phyloP scores from a whole-genome alignment of 2,329 filamentous ascomycete genomes.

The Rhynchosporium secalis region DNA sequence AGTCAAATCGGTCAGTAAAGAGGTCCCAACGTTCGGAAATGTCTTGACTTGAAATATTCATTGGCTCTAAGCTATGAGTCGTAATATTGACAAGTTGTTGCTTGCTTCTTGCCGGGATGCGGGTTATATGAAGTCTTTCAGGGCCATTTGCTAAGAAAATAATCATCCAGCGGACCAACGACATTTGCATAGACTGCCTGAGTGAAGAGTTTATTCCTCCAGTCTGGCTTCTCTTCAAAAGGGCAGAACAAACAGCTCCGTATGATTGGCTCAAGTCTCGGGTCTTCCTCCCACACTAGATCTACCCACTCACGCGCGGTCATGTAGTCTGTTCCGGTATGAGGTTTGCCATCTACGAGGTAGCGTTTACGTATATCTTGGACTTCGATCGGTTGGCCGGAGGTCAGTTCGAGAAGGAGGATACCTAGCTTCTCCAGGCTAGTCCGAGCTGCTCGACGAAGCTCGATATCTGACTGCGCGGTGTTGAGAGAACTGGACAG shows the following conservation, averaged over 20 bases:
- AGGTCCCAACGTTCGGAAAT: no score
- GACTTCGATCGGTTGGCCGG: slow-evolving; percentile 31
- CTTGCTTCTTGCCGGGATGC: neutral
- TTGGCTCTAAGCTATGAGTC: neutral
- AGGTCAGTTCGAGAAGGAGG: slow-evolving; percentile 35
- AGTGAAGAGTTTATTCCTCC: slow-evolving; percentile 28
- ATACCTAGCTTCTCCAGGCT: slow-evolving; percentile 30
- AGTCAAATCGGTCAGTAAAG: no score
- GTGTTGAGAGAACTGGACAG: neutral
- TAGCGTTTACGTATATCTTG: slow-evolving; percentile 23
- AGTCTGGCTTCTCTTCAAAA: slow-evolving; percentile 31
- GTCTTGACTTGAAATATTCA: no score
- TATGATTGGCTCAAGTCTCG: slow-evolving; percentile 26
- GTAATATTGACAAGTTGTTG: neutral
- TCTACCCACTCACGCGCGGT: slow-evolving; percentile 31
- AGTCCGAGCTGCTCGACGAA: slow-evolving; percentile 19
- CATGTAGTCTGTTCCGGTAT: slow-evolving; percentile 26
- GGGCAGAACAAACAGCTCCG: slow-evolving; percentile 28
- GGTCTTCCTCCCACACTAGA: slow-evolving; percentile 29
- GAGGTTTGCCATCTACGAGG: slow-evolving; percentile 26
- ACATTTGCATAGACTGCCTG: slow-evolving; percentile 32
- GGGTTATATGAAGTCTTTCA: neutral
- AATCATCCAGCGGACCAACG: slow-evolving; percentile 28
- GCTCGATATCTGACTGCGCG: neutral
- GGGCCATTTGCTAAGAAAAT: slow-evolving; percentile 9